Base-by-base conservation (phyloP, 1,284 basidiomycete species). In the Apiotrichum mycotoxinovorans region DNA sequence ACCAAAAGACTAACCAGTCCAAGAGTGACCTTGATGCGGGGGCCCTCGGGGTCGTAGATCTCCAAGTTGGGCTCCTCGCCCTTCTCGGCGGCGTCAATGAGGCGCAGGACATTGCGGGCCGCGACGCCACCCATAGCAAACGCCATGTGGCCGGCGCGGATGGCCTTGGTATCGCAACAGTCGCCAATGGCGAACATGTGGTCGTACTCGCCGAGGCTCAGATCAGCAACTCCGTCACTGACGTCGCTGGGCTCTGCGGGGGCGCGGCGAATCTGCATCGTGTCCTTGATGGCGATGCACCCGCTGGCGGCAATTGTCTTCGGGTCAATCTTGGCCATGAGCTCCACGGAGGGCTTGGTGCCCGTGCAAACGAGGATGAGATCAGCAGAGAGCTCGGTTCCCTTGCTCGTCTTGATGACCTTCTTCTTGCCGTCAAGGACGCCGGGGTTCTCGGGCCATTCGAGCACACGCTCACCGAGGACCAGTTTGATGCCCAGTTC, bases 301-400 rank as follows among this genome's bases (percentile, higher is more conserved):
- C 64, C 58, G 46, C 76, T 83, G 0, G 83, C 79, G 47, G 84
- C 79, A 64, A 86, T 77, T 0, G 73, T 65, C 15, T 22, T 25
- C 12, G 18, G 9, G 49, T 56, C 40, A 12, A 60, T 12, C 11
- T 30, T 23, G 27, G 70, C 74, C n/a, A 91, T 74, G 35, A 89
- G 69, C 1, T 74, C 76, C 0, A 86, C 85, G 68, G 89, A 87
- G 15, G 87, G 86, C 41, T 76, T 80, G 73, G 89, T 87, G 15
- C 88, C 88, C 0, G 87, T 89, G 69, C 88, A 89, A 1, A 87
- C 78, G 15, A 89, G 80, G 85, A 88, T 75, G 5, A 88, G 71
- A 65, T 88, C 85, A 1, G 83, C 84, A 38, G 80, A 76, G 49
- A 88, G 79, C 62, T 83, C 81, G n/a, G 81, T 75, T 0, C 86